These are phyloP conservation scores for Zygotorulaspora sp. DNA, from an alignment of 805 yeast genomes.

Conservation along the genomic window DNA sequence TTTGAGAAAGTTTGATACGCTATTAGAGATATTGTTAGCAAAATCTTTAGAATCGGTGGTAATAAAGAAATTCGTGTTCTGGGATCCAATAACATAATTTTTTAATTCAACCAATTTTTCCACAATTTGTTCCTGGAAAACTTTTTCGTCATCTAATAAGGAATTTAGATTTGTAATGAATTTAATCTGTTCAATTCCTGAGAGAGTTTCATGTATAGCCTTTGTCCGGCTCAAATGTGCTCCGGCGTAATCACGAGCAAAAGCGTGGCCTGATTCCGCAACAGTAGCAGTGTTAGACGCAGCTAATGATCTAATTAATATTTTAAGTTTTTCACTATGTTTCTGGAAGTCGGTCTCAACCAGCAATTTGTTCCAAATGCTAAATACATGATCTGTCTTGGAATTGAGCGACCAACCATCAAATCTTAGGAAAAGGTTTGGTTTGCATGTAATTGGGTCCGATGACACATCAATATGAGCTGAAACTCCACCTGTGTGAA, in stretches of 20 bases:
- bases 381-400: constrained; percentile 56
- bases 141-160: constrained; percentile 45
- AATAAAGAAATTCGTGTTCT: constrained; percentile 47
- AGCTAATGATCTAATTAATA: constrained; percentile 66
- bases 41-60: constrained; percentile 50
- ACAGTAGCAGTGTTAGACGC: constrained; percentile 74
- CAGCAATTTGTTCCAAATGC: constrained; percentile 66
- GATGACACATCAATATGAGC: constrained; percentile 56
- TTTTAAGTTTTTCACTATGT: constrained; percentile 62
- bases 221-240: constrained; percentile 59
- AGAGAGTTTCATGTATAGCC: constrained; percentile 55
- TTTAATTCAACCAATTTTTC: constrained; percentile 58
- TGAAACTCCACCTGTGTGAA: constrained; percentile 78
- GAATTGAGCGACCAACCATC: constrained; percentile 67
- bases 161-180: constrained; percentile 58
- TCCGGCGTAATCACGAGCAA: constrained; percentile 64
- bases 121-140: constrained; percentile 52
- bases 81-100: constrained; percentile 39
- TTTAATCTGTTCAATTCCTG: constrained; percentile 75
- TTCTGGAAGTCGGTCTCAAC: constrained; percentile 58
- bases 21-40: constrained; percentile 22
- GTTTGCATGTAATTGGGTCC: constrained; percentile 47
- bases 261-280: constrained; percentile 85
- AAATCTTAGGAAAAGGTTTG: constrained; percentile 52
- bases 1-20: constrained; percentile 30